phyloP scores from a whole-genome alignment of 2,329 filamentous ascomycete species.

The Colletotrichum godetiae region DNA sequence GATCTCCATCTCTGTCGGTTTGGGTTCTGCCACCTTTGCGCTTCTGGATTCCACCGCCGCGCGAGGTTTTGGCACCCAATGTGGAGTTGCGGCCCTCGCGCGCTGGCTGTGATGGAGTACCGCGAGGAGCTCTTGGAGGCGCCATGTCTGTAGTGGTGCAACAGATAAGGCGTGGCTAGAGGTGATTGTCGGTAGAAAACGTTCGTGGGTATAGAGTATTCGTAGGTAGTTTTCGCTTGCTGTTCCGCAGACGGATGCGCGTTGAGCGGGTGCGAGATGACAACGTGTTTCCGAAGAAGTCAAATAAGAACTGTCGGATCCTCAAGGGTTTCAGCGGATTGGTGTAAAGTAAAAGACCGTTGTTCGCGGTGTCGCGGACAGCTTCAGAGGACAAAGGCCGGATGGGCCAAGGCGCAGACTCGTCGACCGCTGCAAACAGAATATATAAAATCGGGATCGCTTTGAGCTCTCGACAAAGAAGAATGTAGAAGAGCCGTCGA shows the following conservation, averaged over 20 bases:
- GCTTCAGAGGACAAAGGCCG: conserved; percentile 18
- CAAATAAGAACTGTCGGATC: neutral
- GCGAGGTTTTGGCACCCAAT: conserved; percentile 45
- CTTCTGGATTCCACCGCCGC: conserved; percentile 63
- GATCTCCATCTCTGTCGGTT: conserved; percentile 67
- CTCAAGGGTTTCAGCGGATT: neutral
- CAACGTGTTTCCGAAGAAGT: neutral
- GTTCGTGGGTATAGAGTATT: neutral
- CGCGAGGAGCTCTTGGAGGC: conserved; percentile 36
- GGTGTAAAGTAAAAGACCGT: conserved; percentile 1
- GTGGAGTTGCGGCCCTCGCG: conserved; percentile 46
- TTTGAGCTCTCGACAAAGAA: conserved; percentile 1
- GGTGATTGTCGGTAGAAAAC: neutral
- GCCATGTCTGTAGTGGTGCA: conserved; percentile 27
- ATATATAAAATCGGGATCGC: neutral
- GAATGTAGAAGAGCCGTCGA: neutral
- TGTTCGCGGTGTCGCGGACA: neutral
- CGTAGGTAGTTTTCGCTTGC: neutral
- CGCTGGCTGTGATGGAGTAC: conserved; percentile 38
- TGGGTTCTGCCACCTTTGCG: conserved; percentile 52
- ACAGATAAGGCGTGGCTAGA: neutral
- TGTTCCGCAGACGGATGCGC: neutral
- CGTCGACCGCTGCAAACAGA: conserved; percentile 9
- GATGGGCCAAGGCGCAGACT: conserved; percentile 14
- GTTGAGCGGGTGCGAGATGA: neutral